A percentile compares a stretch with the other conserved stretches of the same genome.
Conservation (phyloP, 306 rosid species). For the Vachellia pachyceras region DNA sequence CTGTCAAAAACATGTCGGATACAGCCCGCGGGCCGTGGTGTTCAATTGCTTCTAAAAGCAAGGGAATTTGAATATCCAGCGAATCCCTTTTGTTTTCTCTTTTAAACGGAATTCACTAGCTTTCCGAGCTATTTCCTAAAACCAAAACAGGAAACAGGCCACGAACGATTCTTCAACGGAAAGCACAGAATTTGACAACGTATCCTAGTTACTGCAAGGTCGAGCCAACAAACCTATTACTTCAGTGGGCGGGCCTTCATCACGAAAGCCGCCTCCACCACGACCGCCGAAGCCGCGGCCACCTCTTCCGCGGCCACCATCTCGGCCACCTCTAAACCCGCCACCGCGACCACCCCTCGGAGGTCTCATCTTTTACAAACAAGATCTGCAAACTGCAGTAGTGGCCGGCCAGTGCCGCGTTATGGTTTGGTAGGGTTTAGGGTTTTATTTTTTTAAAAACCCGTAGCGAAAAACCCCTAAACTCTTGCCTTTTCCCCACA, state of each 20-base stretch:
- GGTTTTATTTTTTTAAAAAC: too few species aligned
- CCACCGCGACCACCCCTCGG: background rate
- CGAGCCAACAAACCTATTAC: background rate
- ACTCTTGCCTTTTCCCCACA: background rate
- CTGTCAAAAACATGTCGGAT: background rate
- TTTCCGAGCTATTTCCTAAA: background rate
- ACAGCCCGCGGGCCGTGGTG: background rate
- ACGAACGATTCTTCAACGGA: background rate
- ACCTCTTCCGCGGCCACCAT: background rate
- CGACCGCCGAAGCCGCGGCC: background rate
- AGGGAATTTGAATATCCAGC: background rate
- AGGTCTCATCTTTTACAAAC: background rate
- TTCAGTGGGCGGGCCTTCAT: background rate
- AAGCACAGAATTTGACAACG: background rate
- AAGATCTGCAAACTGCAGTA: background rate
- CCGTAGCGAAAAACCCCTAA: too few species aligned
- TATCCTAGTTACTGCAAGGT: background rate
- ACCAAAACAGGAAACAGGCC: background rate
- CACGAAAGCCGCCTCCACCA: background rate
- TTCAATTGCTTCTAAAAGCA: background rate
- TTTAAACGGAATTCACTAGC: background rate
- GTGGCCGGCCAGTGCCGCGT: background rate
- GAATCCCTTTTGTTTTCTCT: background rate
- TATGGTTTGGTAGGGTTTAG: background rate
- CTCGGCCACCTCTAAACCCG: background rate